A percentile compares a stretch with the other conserved stretches of the same genome.
Evolutionary conservation across 371 early-diverging fungal genomes (phyloP).

Genomic region (Parasitella parasitica): DNA sequence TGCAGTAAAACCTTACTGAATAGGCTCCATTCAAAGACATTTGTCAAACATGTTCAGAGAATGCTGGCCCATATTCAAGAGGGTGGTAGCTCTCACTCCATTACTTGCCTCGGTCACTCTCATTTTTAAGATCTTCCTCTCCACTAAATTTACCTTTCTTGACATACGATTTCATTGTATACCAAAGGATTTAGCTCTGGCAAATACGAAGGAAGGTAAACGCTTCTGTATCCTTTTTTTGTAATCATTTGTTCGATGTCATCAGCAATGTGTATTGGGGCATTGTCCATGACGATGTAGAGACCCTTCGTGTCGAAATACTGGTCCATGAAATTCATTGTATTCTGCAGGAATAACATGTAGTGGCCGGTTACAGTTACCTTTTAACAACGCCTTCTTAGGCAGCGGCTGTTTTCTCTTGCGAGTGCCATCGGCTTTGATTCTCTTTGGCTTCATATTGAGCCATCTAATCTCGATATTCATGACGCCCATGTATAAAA

Average conservation of each 20-base stretch:
- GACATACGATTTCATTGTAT: not conserved
- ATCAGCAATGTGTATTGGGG: conserved; percentile 7
- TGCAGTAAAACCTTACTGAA: no score
- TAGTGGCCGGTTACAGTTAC: conserved; percentile 15
- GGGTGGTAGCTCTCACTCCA: not conserved
- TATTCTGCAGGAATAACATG: conserved; percentile 2
- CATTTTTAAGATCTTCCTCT: not conserved
- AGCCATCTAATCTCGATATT: conserved; percentile 2
- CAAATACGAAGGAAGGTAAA: conserved; percentile 7
- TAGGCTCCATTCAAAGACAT: no score
- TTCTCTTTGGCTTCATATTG: not conserved
- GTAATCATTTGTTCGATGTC: not conserved
- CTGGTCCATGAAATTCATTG: conserved; percentile 6
- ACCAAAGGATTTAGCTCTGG: conserved; percentile 13
- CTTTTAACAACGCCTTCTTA: not conserved
- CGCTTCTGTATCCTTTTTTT: conserved; percentile 1
- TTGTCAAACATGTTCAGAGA: not conserved
- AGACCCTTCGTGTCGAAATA: not conserved
- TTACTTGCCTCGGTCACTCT: not conserved
- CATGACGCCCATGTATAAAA: conserved; percentile 4
- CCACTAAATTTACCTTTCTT: not conserved
- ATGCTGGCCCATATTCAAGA: not conserved
- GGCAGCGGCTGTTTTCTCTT: conserved; percentile 1
- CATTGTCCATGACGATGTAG: conserved; percentile 18
- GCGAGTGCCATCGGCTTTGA: not conserved